These are phyloP conservation scores for Populus hybrid DNA, from an alignment of 441 rosid genomes.

Conservation along the genomic window DNA sequence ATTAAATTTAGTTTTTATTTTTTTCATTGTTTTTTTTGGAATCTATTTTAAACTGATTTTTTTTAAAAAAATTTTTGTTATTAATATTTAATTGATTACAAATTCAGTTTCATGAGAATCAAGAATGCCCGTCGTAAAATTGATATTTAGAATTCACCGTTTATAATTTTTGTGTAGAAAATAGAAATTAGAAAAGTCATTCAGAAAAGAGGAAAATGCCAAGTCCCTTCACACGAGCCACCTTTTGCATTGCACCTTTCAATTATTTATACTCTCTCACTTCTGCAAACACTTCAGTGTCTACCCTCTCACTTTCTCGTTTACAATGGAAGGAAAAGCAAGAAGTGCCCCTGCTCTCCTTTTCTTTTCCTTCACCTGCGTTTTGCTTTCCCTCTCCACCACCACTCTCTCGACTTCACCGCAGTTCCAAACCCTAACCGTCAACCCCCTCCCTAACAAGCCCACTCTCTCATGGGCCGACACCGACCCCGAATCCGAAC, in stretches of 20 bases:
- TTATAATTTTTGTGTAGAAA: no score
- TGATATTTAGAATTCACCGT: no score
- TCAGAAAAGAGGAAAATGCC: background rate
- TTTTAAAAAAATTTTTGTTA: no score
- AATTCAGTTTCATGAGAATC: no score
- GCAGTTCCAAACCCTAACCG: constrained; percentile 45
- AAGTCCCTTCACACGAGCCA: constrained; percentile 4
- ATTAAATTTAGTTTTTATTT: no score
- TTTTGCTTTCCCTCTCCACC: constrained; percentile 26
- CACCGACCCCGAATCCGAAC: background rate
- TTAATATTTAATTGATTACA: no score
- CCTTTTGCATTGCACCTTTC: background rate
- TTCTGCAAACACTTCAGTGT: background rate
- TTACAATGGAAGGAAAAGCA: constrained; percentile 37
- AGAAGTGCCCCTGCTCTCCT: constrained; percentile 15
- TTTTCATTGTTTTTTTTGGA: no score
- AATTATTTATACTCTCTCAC: constrained; percentile 18
- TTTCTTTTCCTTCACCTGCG: constrained; percentile 23
- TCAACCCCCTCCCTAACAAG: constrained; percentile 47
- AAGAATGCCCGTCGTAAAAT: no score
- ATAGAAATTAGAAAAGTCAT: no score
- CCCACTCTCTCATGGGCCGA: constrained; percentile 42
- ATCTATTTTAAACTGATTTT: no score
- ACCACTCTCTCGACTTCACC: constrained; percentile 9
- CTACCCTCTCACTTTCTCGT: background rate